Conservation (phyloP, 495 filamentous ascomycete genomes). For the Daldinia caldariorum region DNA sequence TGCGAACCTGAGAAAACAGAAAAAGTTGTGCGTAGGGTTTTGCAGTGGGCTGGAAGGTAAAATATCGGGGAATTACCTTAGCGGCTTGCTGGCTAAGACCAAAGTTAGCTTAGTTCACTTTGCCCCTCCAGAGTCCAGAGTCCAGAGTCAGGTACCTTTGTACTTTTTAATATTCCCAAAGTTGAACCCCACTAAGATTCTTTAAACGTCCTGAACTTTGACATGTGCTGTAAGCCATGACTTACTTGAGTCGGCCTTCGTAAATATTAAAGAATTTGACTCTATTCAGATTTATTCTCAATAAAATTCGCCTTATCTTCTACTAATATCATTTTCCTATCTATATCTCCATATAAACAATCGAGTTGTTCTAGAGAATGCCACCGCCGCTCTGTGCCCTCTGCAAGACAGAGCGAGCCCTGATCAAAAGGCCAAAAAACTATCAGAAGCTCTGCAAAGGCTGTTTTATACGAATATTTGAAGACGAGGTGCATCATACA, state of each 20-base stretch:
- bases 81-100: neutral
- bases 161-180: neutral
- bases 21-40: constrained; percentile 44
- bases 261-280: neutral
- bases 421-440: constrained; percentile 94
- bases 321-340: neutral
- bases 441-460: constrained; percentile 87
- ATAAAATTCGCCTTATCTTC: neutral
- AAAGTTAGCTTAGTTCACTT: neutral
- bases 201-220: constrained; percentile 10
- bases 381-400: constrained; percentile 70
- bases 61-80: constrained; percentile 37
- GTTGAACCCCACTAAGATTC: constrained; percentile 36
- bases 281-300: neutral
- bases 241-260: constrained; percentile 17
- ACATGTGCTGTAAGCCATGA: constrained; percentile 1
- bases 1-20: constrained; percentile 17
- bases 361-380: constrained; percentile 47
- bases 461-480: constrained; percentile 89
- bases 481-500: constrained; percentile 92
- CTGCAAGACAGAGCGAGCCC: constrained; percentile 79
- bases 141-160: too few species aligned
- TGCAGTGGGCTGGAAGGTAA: constrained; percentile 29
- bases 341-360: neutral
- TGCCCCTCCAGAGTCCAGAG: too few species aligned